A percentile compares a stretch with the other conserved stretches of the same genome.
Conservation (phyloP, 768 basidiomycete genomes). For the Porphyrellus cyaneotinctus region DNA sequence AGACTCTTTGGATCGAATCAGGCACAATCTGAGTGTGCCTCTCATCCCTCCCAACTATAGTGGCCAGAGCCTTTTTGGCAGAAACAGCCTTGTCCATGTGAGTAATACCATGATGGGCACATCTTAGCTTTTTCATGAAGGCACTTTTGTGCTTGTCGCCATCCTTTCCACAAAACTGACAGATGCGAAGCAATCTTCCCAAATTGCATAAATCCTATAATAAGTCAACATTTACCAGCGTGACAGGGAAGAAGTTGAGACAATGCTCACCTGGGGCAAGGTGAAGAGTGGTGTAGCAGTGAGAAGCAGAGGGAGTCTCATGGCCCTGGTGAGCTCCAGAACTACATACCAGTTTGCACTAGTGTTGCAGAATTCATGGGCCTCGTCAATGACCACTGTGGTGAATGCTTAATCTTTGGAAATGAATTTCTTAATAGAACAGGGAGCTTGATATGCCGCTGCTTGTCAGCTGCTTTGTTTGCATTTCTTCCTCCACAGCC, state of each 20-base stretch:
- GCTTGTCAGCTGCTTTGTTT: constrained; percentile 1
- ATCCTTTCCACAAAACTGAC: neutral
- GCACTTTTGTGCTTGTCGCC: neutral
- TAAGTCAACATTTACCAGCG: neutral
- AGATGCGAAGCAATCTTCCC: constrained; percentile 1
- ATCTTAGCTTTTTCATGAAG: neutral
- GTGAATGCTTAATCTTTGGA: neutral
- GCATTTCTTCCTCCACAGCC: neutral
- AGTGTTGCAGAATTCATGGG: constrained; percentile 5
- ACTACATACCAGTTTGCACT: constrained; percentile 6
- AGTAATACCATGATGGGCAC: neutral
- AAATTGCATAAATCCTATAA: constrained; percentile 6
- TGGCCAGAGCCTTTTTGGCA: neutral
- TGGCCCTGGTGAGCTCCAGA: neutral
- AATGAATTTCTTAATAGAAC: constrained; percentile 1
- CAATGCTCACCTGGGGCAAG: constrained; percentile 1
- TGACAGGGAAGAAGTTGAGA: no score
- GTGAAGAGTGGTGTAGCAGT: constrained; percentile 5
- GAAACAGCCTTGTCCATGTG: constrained; percentile 1
- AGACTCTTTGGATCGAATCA: neutral
- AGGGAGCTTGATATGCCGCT: constrained; percentile 7
- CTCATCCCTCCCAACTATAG: neutral
- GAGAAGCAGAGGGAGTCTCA: constrained; percentile 3
- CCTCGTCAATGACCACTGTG: neutral
- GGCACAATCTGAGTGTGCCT: neutral